Conservation (phyloP, 148 eudicot genomes). For the Arbutus unedo region DNA sequence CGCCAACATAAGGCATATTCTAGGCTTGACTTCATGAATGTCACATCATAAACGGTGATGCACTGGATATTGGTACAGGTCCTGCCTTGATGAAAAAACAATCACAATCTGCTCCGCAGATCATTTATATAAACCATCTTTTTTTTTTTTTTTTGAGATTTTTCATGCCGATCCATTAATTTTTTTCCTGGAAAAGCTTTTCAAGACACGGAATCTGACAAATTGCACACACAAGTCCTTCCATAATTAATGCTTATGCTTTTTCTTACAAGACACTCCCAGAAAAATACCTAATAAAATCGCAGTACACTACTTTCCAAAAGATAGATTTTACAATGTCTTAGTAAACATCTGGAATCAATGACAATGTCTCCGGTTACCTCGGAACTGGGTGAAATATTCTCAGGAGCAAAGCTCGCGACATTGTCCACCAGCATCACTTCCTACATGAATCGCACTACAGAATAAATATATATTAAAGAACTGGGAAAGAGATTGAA, state of each 20-base stretch:
- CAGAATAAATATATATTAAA: background rate
- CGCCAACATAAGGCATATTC: background rate
- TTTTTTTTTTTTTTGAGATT: background rate
- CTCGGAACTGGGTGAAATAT: constrained; percentile 39
- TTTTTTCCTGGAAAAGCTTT: background rate
- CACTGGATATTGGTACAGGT: background rate
- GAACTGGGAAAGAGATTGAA: background rate
- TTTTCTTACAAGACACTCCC: background rate
- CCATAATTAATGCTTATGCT: background rate
- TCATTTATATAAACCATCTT: background rate
- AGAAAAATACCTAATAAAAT: background rate
- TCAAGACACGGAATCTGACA: background rate
- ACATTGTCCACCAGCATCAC: constrained; percentile 43
- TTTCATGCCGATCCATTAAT: background rate
- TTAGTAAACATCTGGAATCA: background rate
- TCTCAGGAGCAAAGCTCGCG: constrained; percentile 34
- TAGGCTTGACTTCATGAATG: background rate
- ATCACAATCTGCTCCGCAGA: background rate
- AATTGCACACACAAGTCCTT: constrained; percentile 1
- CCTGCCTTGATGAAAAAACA: background rate
- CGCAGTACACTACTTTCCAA: background rate
- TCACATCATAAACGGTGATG: background rate
- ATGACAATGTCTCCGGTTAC: constrained; percentile 16
- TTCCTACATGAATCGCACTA: constrained; percentile 38
- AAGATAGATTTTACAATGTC: background rate